Conservation (phyloP, 2,329 filamentous ascomycete genomes). For the Penicillium sp. region DNA sequence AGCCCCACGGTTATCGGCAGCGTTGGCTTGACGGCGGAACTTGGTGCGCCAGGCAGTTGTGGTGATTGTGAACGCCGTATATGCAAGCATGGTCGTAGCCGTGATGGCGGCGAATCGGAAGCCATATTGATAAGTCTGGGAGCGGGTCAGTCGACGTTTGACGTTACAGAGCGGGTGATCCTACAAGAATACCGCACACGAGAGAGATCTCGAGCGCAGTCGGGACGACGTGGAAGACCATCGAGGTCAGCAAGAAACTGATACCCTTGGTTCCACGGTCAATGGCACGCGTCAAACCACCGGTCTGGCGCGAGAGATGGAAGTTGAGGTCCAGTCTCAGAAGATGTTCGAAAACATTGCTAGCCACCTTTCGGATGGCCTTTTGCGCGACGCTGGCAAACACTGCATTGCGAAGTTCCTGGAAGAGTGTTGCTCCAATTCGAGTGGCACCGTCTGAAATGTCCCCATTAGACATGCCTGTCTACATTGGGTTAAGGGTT, state of each 20-base stretch:
- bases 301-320: slow-evolving; percentile 90
- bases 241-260: slow-evolving; percentile 92
- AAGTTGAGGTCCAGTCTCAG: slow-evolving; percentile 88
- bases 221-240: slow-evolving; percentile 96
- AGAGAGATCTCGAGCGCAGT: slow-evolving; percentile 91
- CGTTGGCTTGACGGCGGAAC: slow-evolving; percentile 91
- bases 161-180: slow-evolving; percentile 6
- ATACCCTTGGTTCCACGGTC: slow-evolving; percentile 98
- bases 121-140: slow-evolving; percentile 85
- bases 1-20: slow-evolving; percentile 91
- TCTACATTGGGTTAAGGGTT: not conserved
- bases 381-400: slow-evolving; percentile 98
- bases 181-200: slow-evolving; percentile 85
- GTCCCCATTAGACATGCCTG: slow-evolving; percentile 5
- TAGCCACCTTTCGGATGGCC: slow-evolving; percentile 84
- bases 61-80: slow-evolving; percentile 93
- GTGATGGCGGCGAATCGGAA: slow-evolving; percentile 89
- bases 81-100: slow-evolving; percentile 83
- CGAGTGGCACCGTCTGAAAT: slow-evolving; percentile 73
- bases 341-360: slow-evolving; percentile 89
- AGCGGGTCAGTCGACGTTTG: not conserved
- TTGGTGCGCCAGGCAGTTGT: slow-evolving; percentile 97
- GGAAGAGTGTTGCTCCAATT: slow-evolving; percentile 84
- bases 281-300: slow-evolving; percentile 87
- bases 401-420: slow-evolving; percentile 91